phyloP scores from a whole-genome alignment of 2,329 filamentous ascomycete genomes.

The Epichloe hybrida region DNA sequence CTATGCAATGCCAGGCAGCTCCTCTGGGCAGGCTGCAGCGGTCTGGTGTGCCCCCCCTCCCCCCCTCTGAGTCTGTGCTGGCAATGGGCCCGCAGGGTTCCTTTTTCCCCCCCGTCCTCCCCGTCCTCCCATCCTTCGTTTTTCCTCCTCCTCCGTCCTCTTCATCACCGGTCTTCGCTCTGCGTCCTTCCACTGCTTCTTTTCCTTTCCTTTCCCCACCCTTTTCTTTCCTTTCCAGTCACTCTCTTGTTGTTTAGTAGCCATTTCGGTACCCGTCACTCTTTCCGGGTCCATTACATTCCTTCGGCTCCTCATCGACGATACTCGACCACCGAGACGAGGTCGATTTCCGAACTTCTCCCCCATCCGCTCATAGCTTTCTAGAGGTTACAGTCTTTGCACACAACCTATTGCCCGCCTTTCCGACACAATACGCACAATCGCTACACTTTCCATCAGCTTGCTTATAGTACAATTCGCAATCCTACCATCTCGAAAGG shows the following conservation, averaged over 20 bases:
- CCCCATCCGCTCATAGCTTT: conserved; percentile 7
- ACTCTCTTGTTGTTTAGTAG: conserved; percentile 32
- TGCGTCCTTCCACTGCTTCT: conserved; percentile 19
- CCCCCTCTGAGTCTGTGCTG: not conserved
- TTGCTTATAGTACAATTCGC: not conserved
- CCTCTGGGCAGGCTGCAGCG: not conserved
- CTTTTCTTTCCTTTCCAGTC: conserved; percentile 37
- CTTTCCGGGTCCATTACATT: conserved; percentile 36
- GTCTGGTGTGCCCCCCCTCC: not conserved
- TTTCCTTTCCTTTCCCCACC: conserved; percentile 33
- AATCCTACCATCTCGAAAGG: not conserved
- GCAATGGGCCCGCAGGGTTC: conserved; percentile 6
- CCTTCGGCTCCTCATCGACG: conserved; percentile 20
- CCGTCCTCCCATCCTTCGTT: conserved; percentile 23
- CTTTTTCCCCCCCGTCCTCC: conserved; percentile 12
- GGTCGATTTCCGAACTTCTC: conserved; percentile 6
- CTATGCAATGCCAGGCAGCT: too few relatives aligned
- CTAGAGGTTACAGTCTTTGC: conserved; percentile 9
- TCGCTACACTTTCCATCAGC: conserved; percentile 6
- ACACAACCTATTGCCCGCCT: not conserved
- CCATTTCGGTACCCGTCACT: conserved; percentile 35
- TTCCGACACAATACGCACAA: not conserved
- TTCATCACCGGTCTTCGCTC: conserved; percentile 20
- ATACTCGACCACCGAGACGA: conserved; percentile 6
- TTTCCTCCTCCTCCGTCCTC: conserved; percentile 21